phyloP scores from a whole-genome alignment of 2,329 filamentous ascomycete species.

The Plenodomus biglobosus region DNA sequence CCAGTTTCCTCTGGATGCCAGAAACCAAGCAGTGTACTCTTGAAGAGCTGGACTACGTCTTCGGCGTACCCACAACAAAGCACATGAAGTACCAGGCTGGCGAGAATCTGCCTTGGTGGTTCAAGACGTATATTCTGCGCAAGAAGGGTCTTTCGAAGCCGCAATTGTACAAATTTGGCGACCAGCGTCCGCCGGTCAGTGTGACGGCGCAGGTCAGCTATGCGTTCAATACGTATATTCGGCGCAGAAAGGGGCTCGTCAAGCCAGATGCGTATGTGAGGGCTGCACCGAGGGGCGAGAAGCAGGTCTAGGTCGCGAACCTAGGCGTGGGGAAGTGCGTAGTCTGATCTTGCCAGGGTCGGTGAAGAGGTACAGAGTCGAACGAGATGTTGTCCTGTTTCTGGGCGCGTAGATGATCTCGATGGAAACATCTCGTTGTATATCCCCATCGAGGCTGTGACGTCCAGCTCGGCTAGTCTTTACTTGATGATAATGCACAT shows the following conservation, averaged over 20 bases:
- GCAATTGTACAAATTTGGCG: conserved; percentile 44
- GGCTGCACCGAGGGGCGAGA: conserved; percentile 17
- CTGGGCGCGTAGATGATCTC: too few species aligned
- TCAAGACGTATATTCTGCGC: conserved; percentile 49
- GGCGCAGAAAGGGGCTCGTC: conserved; percentile 19
- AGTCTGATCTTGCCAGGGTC: too few species aligned
- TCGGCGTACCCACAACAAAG: conserved; percentile 48
- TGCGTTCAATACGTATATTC: conserved; percentile 21
- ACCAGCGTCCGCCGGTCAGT: conserved; percentile 15
- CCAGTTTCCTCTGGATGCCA: conserved; percentile 56
- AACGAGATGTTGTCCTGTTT: too few species aligned
- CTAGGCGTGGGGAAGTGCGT: too few species aligned
- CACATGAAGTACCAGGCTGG: conserved; percentile 43
- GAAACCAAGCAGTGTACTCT: conserved; percentile 54
- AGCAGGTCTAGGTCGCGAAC: conserved; percentile 13
- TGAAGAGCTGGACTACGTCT: conserved; percentile 55
- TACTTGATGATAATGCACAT: too few species aligned
- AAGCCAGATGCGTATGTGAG: conserved; percentile 19
- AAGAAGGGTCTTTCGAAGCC: conserved; percentile 41
- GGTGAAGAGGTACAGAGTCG: too few species aligned
- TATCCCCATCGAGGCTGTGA: too few species aligned
- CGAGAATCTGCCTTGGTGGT: conserved; percentile 48
- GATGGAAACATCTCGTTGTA: too few species aligned
- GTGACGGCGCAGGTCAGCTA: conserved; percentile 24
- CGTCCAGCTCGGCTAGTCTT: too few species aligned